phyloP scores from a whole-genome alignment of 352 stramenopile species.

The Aphanomyces euteiches region DNA sequence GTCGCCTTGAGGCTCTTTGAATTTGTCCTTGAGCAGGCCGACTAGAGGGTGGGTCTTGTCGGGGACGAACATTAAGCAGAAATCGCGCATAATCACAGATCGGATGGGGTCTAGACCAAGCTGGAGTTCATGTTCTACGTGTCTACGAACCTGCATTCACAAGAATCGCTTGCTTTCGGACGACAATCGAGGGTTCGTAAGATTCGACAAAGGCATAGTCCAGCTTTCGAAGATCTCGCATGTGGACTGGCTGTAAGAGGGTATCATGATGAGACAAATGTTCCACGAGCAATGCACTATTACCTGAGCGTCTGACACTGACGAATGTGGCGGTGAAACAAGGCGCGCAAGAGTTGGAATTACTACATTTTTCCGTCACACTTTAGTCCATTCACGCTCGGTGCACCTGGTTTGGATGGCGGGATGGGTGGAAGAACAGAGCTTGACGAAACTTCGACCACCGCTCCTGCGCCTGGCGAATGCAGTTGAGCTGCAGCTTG shows the following conservation, averaged over 20 bases:
- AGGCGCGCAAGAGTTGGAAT: background rate
- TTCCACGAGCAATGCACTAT: too few relatives aligned
- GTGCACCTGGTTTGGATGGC: too few relatives aligned
- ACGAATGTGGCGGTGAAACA: background rate
- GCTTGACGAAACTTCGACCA: background rate
- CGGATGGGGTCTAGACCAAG: conserved; percentile 51
- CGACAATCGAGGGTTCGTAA: conserved; percentile 68
- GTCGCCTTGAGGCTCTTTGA: conserved; percentile 46
- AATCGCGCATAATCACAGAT: conserved; percentile 67
- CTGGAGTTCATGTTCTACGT: background rate
- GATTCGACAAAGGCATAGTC: conserved; percentile 70
- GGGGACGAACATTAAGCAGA: conserved; percentile 41
- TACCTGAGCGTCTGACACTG: conserved; percentile 27
- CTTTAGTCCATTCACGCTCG: too few relatives aligned
- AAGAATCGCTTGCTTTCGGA: conserved; percentile 74
- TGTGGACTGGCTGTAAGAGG: conserved; percentile 50
- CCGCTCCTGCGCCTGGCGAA: too few relatives aligned
- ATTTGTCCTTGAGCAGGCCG: conserved; percentile 62
- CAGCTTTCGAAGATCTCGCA: conserved; percentile 68
- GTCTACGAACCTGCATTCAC: conserved; percentile 52
- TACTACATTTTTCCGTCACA: too few relatives aligned
- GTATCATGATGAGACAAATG: too few relatives aligned
- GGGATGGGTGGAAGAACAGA: conserved; percentile 5
- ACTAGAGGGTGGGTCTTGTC: conserved; percentile 53
- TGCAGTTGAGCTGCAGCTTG: conserved; percentile 39